Evolutionary conservation across 2,329 filamentous ascomycete genomes (phyloP).

Genomic region (Trichoderma polysporum): DNA sequence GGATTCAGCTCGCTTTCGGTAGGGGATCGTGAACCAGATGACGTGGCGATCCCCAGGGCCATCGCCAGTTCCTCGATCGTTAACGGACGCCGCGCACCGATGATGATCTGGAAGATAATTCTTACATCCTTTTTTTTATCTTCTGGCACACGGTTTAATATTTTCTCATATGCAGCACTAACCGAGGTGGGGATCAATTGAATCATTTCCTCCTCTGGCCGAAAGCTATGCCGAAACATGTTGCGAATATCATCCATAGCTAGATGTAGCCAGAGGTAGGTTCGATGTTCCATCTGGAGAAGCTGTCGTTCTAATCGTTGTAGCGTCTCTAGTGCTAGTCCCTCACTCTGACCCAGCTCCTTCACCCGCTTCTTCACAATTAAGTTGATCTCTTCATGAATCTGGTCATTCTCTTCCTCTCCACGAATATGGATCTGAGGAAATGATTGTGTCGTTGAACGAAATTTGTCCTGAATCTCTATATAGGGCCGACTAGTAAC

Average conservation of each 20-base stretch:
- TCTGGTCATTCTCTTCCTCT: background rate
- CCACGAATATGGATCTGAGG: background rate
- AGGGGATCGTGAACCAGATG: too few species aligned
- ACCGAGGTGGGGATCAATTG: background rate
- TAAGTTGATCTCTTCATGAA: background rate
- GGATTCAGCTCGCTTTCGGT: too few species aligned
- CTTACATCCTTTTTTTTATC: too few species aligned
- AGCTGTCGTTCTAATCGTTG: background rate
- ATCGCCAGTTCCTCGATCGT: too few species aligned
- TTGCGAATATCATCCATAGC: background rate
- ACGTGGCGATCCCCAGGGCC: too few species aligned
- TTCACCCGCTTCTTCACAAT: background rate
- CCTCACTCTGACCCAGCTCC: background rate
- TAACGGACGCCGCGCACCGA: too few species aligned
- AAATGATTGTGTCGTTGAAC: background rate
- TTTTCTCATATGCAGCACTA: background rate
- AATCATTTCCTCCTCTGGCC: background rate
- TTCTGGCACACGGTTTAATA: too few species aligned
- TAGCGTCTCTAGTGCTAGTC: background rate
- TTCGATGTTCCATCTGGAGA: background rate
- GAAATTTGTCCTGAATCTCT: background rate
- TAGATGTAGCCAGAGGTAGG: background rate
- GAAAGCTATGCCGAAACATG: too few species aligned
- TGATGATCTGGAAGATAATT: too few species aligned
- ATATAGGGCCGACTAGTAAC: background rate